These are phyloP conservation scores for Zygoascus flipseniorum DNA, from an alignment of 805 yeast species.

Conservation along the genomic window DNA sequence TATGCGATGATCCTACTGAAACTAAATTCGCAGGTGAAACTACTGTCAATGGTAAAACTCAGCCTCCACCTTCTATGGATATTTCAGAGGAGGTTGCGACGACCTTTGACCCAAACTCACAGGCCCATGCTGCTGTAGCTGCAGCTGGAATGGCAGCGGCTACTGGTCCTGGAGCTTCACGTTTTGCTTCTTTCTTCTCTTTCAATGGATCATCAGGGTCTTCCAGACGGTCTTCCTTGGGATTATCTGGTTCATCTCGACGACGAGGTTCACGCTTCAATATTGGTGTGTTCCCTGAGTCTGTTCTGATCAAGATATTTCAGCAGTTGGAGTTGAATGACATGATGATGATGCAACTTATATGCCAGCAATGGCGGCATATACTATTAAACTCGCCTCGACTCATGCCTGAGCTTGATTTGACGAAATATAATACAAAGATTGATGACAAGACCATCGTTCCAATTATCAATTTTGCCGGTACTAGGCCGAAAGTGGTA, in stretches of 20 bases:
- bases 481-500: constrained; percentile 52
- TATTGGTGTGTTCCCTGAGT: constrained; percentile 55
- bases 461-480: constrained; percentile 59
- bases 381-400: constrained; percentile 48
- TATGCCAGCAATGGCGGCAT: constrained; percentile 63
- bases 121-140: not conserved
- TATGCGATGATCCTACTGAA: not conserved
- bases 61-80: not conserved
- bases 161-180: not conserved
- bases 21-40: not conserved
- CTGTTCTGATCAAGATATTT: constrained; percentile 46
- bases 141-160: not conserved
- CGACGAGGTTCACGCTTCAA: constrained; percentile 51
- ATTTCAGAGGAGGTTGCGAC: not conserved
- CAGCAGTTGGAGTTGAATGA: constrained; percentile 45
- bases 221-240: not conserved
- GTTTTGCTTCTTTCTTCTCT: constrained; percentile 1
- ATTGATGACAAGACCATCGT: constrained; percentile 50
- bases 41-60: too few species aligned
- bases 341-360: constrained; percentile 50
- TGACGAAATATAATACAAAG: constrained; percentile 53
- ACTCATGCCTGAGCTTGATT: constrained; percentile 44
- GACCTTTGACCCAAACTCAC: not conserved
- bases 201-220: not conserved
- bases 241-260: not conserved